Conservation (phyloP, 306 rosid species). For the Trichosanthes cucumerina region DNA sequence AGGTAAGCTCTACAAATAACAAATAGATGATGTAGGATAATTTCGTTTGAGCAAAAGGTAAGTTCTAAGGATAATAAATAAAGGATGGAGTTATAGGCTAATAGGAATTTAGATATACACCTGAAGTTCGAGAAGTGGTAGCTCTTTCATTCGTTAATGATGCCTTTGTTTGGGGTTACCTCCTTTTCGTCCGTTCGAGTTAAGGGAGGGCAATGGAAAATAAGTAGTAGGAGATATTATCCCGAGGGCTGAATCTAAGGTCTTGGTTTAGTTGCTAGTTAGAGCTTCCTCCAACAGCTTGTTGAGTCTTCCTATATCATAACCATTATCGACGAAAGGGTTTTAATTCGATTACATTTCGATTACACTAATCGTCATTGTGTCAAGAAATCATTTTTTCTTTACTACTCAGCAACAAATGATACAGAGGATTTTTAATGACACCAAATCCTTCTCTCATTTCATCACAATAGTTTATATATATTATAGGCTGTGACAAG, state of each 20-base stretch:
- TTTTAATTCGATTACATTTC: background rate
- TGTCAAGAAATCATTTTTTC: background rate
- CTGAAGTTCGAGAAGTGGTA: background rate
- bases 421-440: background rate
- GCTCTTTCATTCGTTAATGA: background rate
- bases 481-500: slow-evolving; percentile 22
- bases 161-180: background rate
- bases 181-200: background rate
- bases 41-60: background rate
- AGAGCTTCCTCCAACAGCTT: background rate
- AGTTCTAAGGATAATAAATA: too few species aligned
- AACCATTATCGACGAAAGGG: background rate
- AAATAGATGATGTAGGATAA: background rate
- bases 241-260: background rate
- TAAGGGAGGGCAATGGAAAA: background rate
- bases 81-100: background rate
- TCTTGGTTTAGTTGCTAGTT: background rate
- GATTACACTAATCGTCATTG: too few species aligned
- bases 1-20: background rate
- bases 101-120: background rate
- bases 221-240: background rate
- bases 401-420: background rate
- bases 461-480: slow-evolving; percentile 23
- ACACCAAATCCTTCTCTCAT: slow-evolving; percentile 20
- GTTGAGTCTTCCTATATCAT: background rate